Conservation (phyloP, 441 rosid species). For the Gossypium trilobum region DNA sequence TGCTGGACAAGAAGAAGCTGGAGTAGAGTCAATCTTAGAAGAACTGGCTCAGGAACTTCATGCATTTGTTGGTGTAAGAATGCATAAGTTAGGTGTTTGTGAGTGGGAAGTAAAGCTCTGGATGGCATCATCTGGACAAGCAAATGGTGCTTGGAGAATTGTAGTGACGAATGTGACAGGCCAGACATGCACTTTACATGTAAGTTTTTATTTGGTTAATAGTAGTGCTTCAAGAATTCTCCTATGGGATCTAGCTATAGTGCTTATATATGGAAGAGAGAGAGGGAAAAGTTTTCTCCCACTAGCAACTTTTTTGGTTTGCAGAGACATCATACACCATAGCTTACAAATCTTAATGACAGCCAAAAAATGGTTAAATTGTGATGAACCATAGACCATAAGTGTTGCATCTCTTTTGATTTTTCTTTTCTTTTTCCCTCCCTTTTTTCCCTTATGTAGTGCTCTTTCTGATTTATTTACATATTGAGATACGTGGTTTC, state of each 20-base stretch:
- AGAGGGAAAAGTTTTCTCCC: not conserved
- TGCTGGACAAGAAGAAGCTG: slow-evolving; percentile 63
- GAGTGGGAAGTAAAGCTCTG: slow-evolving; percentile 99
- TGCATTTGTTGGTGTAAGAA: slow-evolving; percentile 70
- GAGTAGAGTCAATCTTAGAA: slow-evolving; percentile 62
- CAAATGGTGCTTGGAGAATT: slow-evolving; percentile 96
- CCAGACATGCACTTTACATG: slow-evolving; percentile 85
- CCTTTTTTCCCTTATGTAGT: not conserved
- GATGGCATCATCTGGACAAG: slow-evolving; percentile 73
- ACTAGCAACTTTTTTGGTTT: not conserved
- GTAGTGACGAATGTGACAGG: slow-evolving; percentile 83
- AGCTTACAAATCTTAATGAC: not conserved
- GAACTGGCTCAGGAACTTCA: slow-evolving; percentile 73
- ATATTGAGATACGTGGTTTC: not conserved
- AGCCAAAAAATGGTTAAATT: not conserved
- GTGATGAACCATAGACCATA: not conserved
- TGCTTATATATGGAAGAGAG: not conserved
- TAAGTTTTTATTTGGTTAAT: slow-evolving; percentile 36
- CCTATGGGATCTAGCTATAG: not conserved
- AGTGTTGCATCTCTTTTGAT: slow-evolving; percentile 8
- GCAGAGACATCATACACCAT: not conserved
- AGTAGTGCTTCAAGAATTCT: not conserved
- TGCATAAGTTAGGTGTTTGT: slow-evolving; percentile 83
- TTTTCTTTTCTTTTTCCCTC: not conserved
- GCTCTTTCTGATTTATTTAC: not conserved